These are phyloP conservation scores for Anacardium occidentale DNA, from an alignment of 345 rosid genomes.

Conservation along the genomic window DNA sequence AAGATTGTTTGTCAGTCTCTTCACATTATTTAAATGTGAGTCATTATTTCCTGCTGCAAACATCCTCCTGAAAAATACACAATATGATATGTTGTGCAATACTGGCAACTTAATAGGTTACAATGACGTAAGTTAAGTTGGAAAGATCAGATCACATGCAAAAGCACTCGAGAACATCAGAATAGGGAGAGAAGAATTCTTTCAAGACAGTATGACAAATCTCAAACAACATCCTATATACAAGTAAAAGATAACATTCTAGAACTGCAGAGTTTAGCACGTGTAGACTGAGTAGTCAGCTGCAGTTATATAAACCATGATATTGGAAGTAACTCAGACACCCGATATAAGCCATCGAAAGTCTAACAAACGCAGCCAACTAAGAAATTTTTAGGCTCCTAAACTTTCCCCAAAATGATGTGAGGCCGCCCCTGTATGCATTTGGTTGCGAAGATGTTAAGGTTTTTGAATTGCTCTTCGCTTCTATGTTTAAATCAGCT, in stretches of 20 bases:
- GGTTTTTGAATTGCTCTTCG: not conserved
- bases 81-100: no score
- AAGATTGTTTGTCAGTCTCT: conserved; percentile 23
- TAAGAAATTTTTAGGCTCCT: not conserved
- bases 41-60: not conserved
- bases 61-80: not conserved
- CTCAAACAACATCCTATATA: not conserved
- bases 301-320: not conserved
- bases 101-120: no score
- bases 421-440: not conserved
- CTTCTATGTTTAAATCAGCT: not conserved
- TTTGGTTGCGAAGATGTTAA: not conserved
- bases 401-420: not conserved
- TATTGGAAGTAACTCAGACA: not conserved
- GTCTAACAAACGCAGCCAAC: not conserved
- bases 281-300: not conserved
- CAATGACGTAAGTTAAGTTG: no score
- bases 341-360: not conserved
- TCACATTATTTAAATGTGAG: not conserved
- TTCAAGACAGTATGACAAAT: no score
- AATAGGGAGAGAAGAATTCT: no score
- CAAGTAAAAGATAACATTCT: not conserved
- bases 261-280: not conserved
- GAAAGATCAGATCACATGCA: no score
- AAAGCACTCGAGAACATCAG: no score